Evolutionary conservation across 176 grass and related monocot genomes (phyloP), one percentile per base, ranked within the genome.

Genomic region (Zoysia pacifica): DNA sequence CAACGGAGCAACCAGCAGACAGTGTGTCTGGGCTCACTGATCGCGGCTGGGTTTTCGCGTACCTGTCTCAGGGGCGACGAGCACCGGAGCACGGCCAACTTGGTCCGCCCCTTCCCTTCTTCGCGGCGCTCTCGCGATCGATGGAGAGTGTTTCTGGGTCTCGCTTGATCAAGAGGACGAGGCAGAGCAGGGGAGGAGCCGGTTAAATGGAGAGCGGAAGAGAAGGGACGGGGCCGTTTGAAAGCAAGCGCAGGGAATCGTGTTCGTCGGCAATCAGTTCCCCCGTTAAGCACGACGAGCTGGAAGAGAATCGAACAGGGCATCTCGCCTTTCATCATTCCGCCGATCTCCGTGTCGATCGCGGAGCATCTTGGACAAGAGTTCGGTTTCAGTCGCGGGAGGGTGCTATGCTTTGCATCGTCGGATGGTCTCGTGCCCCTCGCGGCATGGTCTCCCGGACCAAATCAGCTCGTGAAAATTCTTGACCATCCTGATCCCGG

Each of bases 281-380:
- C n/a, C 7, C 7, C 7, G 7, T 35, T 35, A 41, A 67, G 70
- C 4, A 12, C 1, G 48, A 20, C 9, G 59, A n/a, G 76, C 8
- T 58, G 49, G 76, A 28, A 48, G 67, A 40, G 48, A 79, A 85
- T 72, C 48, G 42, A 54, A 55, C 28, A 28, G 28, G 28, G 28
- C 28, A 28, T 28, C 28, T 28, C 28, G 28, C 28, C 28, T 28
- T 28, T 28, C 28, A 28, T 28, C 28, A 28, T 28, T 28, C 28
- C 28, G 11, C 56, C 49, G 28, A 28, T 28, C 28, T 28, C 28
- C 28, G 28, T 28, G 28, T 28, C 28, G 28, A 28, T 28, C 28
- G 28, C 28, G 28, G 28, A 28, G 28, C 28, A 28, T 28, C 28
- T 28, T 28, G 28, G 28, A 28, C 28, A 28, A 28, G 28, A 28